Evolutionary conservation across 768 basidiomycete species (phyloP).

Genomic region (Tulasnella sp.): DNA sequence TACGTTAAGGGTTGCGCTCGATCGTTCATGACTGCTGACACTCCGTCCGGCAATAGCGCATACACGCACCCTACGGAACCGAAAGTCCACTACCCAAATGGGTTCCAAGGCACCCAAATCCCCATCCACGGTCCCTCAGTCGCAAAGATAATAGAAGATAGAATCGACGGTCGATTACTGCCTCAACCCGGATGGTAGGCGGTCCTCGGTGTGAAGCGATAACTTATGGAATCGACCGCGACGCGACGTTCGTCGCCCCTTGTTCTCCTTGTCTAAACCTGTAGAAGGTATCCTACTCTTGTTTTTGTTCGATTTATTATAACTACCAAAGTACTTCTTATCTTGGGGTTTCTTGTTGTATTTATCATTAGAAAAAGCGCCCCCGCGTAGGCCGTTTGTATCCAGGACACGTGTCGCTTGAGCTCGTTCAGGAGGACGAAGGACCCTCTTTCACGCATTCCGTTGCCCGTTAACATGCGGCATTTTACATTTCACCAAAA

Average conservation of each 20-base stretch:
- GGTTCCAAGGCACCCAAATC: constrained; percentile 45
- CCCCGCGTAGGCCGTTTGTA: neutral
- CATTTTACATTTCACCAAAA: too few species aligned
- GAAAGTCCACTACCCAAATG: constrained; percentile 39
- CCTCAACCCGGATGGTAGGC: neutral
- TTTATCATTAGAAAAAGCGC: neutral
- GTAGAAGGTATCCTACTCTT: neutral
- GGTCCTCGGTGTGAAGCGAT: neutral
- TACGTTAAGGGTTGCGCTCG: neutral
- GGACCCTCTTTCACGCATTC: too few species aligned
- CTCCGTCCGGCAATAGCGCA: neutral
- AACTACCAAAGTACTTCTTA: neutral
- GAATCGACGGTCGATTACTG: constrained; percentile 29
- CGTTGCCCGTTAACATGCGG: too few species aligned
- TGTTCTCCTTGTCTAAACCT: neutral
- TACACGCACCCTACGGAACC: constrained; percentile 7
- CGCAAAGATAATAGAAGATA: constrained; percentile 38
- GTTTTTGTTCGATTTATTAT: neutral
- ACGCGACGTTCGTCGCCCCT: neutral
- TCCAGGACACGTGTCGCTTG: neutral
- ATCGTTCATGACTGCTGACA: neutral
- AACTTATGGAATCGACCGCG: neutral
- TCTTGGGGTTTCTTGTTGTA: constrained; percentile 1
- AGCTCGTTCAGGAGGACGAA: neutral
- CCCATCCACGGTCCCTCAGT: constrained; percentile 38